These are phyloP conservation scores for Amphirosellinia nigrospora DNA, from an alignment of 495 filamentous ascomycete species.

Conservation along the genomic window DNA sequence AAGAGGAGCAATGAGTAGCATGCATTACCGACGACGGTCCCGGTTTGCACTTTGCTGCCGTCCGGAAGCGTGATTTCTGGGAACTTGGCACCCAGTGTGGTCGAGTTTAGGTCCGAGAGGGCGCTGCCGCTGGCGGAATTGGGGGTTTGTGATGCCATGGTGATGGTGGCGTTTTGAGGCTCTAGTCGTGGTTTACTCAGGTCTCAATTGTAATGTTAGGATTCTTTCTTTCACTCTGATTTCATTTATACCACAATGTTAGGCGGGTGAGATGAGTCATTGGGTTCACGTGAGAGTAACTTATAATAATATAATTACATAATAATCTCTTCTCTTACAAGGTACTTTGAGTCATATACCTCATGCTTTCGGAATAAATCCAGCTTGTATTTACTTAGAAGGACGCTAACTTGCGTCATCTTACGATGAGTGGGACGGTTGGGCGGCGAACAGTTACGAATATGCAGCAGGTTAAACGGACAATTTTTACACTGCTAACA, in stretches of 20 bases:
- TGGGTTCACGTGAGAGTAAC: background rate
- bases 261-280: background rate
- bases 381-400: no score
- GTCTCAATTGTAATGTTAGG: background rate
- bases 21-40: slow-evolving; percentile 36
- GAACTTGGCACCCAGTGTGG: slow-evolving; percentile 30
- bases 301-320: no score
- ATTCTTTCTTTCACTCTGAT: background rate
- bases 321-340: background rate
- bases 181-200: background rate
- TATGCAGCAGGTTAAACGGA: no score
- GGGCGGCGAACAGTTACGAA: no score
- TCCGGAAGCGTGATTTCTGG: slow-evolving; percentile 36
- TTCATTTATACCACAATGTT: no score
- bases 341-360: background rate
- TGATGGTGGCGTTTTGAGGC: background rate
- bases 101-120: slow-evolving; percentile 33
- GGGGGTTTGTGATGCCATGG: slow-evolving; percentile 22
- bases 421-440: no score
- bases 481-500: no score
- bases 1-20: no score
- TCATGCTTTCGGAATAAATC: no score
- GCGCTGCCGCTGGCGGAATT: slow-evolving; percentile 2
- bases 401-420: no score
- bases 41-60: slow-evolving; percentile 38